Base-by-base conservation (phyloP, 805 yeast species). In the Brettanomyces sp. region DNA sequence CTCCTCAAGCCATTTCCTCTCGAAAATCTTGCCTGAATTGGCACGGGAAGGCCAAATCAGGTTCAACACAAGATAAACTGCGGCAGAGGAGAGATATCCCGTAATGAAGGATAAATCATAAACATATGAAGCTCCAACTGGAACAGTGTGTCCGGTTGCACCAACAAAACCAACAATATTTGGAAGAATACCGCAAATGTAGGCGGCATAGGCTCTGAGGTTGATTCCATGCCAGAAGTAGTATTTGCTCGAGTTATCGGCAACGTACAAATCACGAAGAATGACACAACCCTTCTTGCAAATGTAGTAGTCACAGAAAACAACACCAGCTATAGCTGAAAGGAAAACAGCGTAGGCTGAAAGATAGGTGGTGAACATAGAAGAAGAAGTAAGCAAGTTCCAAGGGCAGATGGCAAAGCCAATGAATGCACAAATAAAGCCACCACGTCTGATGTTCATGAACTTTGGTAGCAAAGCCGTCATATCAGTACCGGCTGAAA, bases 131-230 rank as follows among this genome's bases (percentile, higher is more conserved):
- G 95, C 95, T 30, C 91, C 95, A 41, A 68, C 67, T 28, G 95
- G 95, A 12, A 87, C 95, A 5, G 43, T 47, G 49, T 70, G 73
- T 36, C 81, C 85, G 23, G 85, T 79, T 8, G 89, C 88, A 52
- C 95, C 88, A 5, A 82, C 90, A 55, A 88, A 88, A 2, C 96
- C 96, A 21, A 84, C 84, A 58, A 88, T 81, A 57, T 87, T 88
- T 41, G 95, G 93, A 33, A 79, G 68, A 48, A 89, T 81, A 46
- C 95, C 95, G 53, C 81, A 72, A 52, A 88, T 60, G 61, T 88
- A 88, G 1, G 95, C 91, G 30, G 73, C 77, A 52, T 78, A 80
- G 1, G 91, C 96, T 61, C 95, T 73, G 93, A 95, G 86, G 59
- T 87, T 86, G 62, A 77, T 54, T 37, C 96, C 96, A 30, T 56